Base-by-base conservation (phyloP, 352 stramenopile genomes). In the Phytophthora ohioensis region DNA sequence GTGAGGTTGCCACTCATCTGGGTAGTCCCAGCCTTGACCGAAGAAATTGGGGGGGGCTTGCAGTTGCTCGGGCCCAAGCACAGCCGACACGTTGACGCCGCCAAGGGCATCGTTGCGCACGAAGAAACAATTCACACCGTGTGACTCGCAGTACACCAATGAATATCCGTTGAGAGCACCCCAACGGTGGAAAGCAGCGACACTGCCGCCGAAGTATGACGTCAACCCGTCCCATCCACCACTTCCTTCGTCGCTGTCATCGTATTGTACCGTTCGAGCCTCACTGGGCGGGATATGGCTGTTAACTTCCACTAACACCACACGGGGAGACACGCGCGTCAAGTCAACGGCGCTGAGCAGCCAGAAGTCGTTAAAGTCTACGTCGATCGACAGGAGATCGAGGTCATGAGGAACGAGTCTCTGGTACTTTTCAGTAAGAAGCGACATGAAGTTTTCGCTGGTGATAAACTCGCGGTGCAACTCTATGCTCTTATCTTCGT, bases 361-460 rank as follows among this genome's bases (percentile, higher is more conserved):
- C 82, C 82, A 91, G 61, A 84, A 94, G 57, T 91, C 84, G 51
- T 92, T 92, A 52, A 94, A 94, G 32, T 92, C 81, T 34, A 92
- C 81, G 53, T 92, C 86, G 34, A 93, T 75, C 3, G 83, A 91
- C 42, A 93, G 68, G 34, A 92, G 52, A 59, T 93, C 85, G 11
- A 93, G 76, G 35, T 81, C 71, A 3, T 39, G 60, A 13, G 77
- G 73, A 35, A 92, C 82, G 12, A 74, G 49, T 7, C 57, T 48
- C 4, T 48, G 34, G 57, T 90, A 76, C 57, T 77, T 79, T 38
- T 66, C 41, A 56, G 49, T 35, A 13, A 93, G 81, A 10, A 93
- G 69, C 34, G 52, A 32, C 64, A 88, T 90, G 59, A 92, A 69
- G 63, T 93, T 91, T 32, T 85, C 81, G 4, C 78, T 71, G 4